These are phyloP conservation scores for Talinum fruticosum DNA, from an alignment of 148 eudicot genomes.

Conservation along the genomic window DNA sequence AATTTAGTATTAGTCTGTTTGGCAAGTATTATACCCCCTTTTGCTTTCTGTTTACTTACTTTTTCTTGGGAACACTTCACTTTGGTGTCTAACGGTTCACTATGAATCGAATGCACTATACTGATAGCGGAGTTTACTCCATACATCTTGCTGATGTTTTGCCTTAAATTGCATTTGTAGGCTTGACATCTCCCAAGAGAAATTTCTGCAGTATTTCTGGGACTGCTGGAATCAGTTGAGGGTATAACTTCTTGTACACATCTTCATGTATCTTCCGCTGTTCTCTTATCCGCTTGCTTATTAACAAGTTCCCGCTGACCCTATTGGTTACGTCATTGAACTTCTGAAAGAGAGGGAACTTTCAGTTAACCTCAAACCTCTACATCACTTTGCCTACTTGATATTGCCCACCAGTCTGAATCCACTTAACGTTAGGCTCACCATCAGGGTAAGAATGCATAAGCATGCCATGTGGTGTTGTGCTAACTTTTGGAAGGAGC, in stretches of 20 bases:
- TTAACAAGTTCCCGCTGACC: too few relatives aligned
- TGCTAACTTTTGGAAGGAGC: neutral
- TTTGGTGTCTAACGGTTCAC: neutral
- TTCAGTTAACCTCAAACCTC: too few relatives aligned
- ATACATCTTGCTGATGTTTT: neutral
- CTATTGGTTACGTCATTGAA: too few relatives aligned
- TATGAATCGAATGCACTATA: neutral
- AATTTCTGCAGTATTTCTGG: slow-evolving; percentile 73
- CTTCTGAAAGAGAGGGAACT: too few relatives aligned
- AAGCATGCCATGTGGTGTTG: neutral
- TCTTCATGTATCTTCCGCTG: neutral
- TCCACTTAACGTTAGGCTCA: too few relatives aligned
- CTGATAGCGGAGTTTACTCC: neutral
- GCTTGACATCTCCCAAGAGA: slow-evolving; percentile 65
- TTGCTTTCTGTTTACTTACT: neutral
- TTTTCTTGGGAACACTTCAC: neutral
- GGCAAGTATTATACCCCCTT: neutral
- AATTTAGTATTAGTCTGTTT: neutral
- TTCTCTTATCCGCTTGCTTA: too few relatives aligned
- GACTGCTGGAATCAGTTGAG: slow-evolving; percentile 75
- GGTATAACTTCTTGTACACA: slow-evolving; percentile 38
- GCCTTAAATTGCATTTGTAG: slow-evolving; percentile 37
- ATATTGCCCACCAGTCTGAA: too few relatives aligned
- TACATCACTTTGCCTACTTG: too few relatives aligned
- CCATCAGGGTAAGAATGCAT: neutral